phyloP scores from a whole-genome alignment of 2,329 filamentous ascomycete species.

The Fusarium ambrosium region DNA sequence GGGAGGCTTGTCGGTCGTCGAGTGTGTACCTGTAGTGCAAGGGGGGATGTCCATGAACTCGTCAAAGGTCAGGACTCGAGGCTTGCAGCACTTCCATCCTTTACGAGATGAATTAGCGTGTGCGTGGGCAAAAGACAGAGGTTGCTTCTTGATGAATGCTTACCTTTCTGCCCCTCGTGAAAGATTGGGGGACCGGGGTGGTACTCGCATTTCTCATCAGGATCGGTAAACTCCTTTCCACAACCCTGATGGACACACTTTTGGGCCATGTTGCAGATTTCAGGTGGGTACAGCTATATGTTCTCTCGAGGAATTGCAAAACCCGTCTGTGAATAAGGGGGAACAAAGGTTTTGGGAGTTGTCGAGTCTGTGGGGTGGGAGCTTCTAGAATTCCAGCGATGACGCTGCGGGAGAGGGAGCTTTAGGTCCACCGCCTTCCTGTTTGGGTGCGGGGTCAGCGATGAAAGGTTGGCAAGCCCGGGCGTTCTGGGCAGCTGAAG shows the following conservation, averaged over 20 bases:
- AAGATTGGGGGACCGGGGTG: slow-evolving; percentile 95
- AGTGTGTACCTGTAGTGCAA: slow-evolving; percentile 94
- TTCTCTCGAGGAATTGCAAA: slow-evolving; percentile 9
- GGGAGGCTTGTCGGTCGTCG: slow-evolving; percentile 81
- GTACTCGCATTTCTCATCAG: slow-evolving; percentile 87
- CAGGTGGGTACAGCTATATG: slow-evolving; percentile 6
- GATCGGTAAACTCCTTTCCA: slow-evolving; percentile 86
- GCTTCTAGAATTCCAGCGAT: slow-evolving; percentile 57
- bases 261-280: slow-evolving; percentile 68
- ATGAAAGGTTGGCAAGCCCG: slow-evolving; percentile 10
- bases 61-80: slow-evolving; percentile 95
- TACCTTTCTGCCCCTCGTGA: slow-evolving; percentile 99
- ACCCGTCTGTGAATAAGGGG: slow-evolving; percentile 6
- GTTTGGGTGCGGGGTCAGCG: slow-evolving; percentile 49
- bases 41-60: slow-evolving; percentile 95
- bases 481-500: not conserved
- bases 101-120: slow-evolving; percentile 14
- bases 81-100: slow-evolving; percentile 99
- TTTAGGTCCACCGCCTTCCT: slow-evolving; percentile 53
- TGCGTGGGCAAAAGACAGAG: not conserved
- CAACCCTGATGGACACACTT: slow-evolving; percentile 99
- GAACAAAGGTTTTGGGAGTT: slow-evolving; percentile 24
- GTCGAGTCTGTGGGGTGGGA: slow-evolving; percentile 52
- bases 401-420: slow-evolving; percentile 43
- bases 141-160: slow-evolving; percentile 17